Base-by-base conservation (phyloP, 495 filamentous ascomycete species). In the Melanomma pulvis-pyrius region DNA sequence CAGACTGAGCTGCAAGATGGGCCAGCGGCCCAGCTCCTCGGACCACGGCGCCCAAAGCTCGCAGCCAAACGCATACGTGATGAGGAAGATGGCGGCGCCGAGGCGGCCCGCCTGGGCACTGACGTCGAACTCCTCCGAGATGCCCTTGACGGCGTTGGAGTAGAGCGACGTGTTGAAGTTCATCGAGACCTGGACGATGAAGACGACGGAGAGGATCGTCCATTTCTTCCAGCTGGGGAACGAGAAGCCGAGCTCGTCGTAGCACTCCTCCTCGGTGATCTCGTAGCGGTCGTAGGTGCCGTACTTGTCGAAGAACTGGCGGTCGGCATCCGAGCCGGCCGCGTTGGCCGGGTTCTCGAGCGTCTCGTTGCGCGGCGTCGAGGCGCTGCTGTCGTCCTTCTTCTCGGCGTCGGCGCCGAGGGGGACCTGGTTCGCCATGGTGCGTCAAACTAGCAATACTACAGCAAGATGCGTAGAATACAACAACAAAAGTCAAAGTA, bases 11-110 rank as follows among this genome's bases (percentile, higher is more conserved):
- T 92, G 90, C 66, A 92, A 79, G 72, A 92, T 82, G 1, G 84
- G 85, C 80, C 86, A 88, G 50, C 90, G 84, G n/a, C 90, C 90
- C 50, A 88, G 81, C 69, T 93, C 90, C 68, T 93, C 90, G 22
- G 82, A 86, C 89, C 89, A 93, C 0, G 90, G 90, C 0, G 90
- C 90, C 89, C 89, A 93, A 0, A 93, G 79, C 74, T 92, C 90
- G 73, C 88, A 92, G 7, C 90, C 90, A 71, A 93, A 91, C 25
- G 88, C 89, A 70, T 92, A 92, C 3, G 83, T 74, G 46, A 92
- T 78, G 34, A 93, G 79, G 78, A 91, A 93, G 53, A 90, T 82
- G 67, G 85, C 84, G 30, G 88, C 86, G 28, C 89, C 89, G 19
- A 83, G 75, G 28, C 89, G 82, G 1, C 87, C 89, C 0, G 82